Percentiles rank a stretch among this genome's conserved stretches.
phyloP scores from a whole-genome alignment of 106 monocot species.

The Amphibolis antarctica region DNA sequence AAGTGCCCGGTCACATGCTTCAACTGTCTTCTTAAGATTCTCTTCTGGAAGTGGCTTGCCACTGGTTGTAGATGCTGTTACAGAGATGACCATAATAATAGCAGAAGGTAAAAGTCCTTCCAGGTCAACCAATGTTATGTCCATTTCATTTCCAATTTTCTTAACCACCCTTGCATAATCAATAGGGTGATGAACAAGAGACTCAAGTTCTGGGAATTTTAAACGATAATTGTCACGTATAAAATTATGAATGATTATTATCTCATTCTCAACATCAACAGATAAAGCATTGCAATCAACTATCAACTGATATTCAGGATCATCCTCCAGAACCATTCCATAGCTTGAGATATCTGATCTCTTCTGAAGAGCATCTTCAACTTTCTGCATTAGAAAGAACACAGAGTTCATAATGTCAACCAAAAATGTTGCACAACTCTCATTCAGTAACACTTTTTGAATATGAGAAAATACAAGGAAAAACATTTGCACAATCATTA shows the following conservation, averaged over 20 bases:
- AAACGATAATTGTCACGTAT: slow-evolving; percentile 90
- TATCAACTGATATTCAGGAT: slow-evolving; percentile 91
- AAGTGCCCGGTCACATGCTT: slow-evolving; percentile 88
- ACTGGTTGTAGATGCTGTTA: slow-evolving; percentile 94
- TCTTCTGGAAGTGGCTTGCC: slow-evolving; percentile 89
- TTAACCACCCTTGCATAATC: slow-evolving; percentile 97
- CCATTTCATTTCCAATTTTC: slow-evolving; percentile 95
- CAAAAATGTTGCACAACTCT: too few species aligned
- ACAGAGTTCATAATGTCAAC: not conserved
- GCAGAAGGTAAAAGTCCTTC: slow-evolving; percentile 96
- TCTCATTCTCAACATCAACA: slow-evolving; percentile 94
- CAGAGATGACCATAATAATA: slow-evolving; percentile 97
- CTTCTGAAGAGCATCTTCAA: slow-evolving; percentile 77
- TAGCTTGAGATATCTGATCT: slow-evolving; percentile 42
- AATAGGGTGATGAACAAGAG: slow-evolving; percentile 87
- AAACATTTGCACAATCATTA: too few species aligned
- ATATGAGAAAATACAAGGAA: too few species aligned
- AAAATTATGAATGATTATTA: slow-evolving; percentile 94
- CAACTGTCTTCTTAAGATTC: slow-evolving; percentile 67
- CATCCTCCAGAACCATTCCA: slow-evolving; percentile 62
- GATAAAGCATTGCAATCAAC: slow-evolving; percentile 96
- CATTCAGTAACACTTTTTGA: too few species aligned
- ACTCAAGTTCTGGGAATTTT: slow-evolving; percentile 97
- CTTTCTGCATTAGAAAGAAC: slow-evolving; percentile 46
- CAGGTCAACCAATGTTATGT: slow-evolving; percentile 82